Percentiles rank a stretch among this genome's conserved stretches.
These are phyloP conservation scores for Xylaria hypoxylon DNA, from an alignment of 2,329 filamentous ascomycete genomes.

Conservation along the genomic window DNA sequence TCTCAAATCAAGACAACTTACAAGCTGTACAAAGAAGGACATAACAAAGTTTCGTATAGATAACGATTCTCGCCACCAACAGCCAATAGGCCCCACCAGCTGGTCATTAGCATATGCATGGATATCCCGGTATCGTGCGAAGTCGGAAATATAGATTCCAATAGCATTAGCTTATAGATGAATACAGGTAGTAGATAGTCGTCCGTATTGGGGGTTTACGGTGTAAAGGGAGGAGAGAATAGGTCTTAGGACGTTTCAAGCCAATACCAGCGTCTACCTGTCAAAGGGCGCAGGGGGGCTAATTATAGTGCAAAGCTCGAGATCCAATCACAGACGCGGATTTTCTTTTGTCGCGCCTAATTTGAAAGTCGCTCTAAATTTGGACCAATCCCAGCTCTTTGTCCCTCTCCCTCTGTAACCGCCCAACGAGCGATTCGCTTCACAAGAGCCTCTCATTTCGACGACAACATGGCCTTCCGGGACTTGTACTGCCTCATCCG, in stretches of 20 bases:
- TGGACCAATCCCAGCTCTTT: slow-evolving; percentile 40
- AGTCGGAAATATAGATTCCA: background rate
- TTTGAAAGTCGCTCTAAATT: slow-evolving; percentile 40
- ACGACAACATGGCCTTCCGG: slow-evolving; percentile 40
- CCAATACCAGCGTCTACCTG: background rate
- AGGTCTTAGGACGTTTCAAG: background rate
- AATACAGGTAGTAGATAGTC: background rate
- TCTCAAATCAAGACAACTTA: background rate
- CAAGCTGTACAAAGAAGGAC: too few species aligned
- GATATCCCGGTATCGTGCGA: background rate
- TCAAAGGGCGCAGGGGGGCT: background rate
- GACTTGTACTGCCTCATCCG: slow-evolving; percentile 49
- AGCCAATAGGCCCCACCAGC: background rate
- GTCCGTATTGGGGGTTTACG: background rate
- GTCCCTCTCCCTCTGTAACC: slow-evolving; percentile 43
- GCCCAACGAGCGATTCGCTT: slow-evolving; percentile 49
- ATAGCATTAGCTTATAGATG: background rate
- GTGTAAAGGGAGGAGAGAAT: too few species aligned
- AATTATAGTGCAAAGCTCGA: slow-evolving; percentile 20
- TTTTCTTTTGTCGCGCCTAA: slow-evolving; percentile 46
- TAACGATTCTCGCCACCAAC: background rate
- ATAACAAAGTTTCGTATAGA: background rate
- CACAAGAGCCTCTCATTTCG: slow-evolving; percentile 51
- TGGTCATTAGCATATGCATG: background rate
- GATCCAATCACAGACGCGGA: slow-evolving; percentile 44